Evolutionary conservation across 371 early-diverging fungal genomes (phyloP).

Genomic region (Coemansia linderi): DNA sequence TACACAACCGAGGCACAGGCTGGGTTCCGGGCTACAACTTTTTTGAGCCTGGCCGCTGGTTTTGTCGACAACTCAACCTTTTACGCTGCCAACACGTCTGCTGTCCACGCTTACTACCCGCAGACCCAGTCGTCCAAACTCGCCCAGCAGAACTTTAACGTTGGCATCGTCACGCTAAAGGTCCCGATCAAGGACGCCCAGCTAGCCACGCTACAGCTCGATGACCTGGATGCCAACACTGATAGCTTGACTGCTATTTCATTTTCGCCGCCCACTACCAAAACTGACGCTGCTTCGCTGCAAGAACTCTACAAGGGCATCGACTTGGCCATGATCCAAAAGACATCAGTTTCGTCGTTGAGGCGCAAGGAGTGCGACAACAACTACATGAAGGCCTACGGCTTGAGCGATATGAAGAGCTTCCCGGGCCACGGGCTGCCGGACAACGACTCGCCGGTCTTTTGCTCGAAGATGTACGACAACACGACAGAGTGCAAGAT

Average conservation of each 20-base stretch:
- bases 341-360: conserved; percentile 24
- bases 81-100: conserved; percentile 34
- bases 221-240: conserved; percentile 34
- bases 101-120: conserved; percentile 47
- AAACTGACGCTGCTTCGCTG: conserved; percentile 38
- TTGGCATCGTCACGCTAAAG: conserved; percentile 39
- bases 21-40: conserved; percentile 33
- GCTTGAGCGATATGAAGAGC: conserved; percentile 44
- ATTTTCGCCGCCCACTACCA: conserved; percentile 29
- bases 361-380: conserved; percentile 38
- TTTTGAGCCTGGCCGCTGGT: conserved; percentile 36
- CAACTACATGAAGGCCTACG: conserved; percentile 32
- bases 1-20: conserved; percentile 31
- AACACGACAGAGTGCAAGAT: conserved; percentile 37
- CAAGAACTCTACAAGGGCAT: conserved; percentile 42
- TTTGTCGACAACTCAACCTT: conserved; percentile 48
- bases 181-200: conserved; percentile 20
- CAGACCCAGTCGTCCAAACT: conserved; percentile 41
- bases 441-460: conserved; percentile 33
- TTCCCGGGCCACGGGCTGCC: conserved; percentile 44
- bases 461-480: conserved; percentile 45
- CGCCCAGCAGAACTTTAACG: conserved; percentile 49
- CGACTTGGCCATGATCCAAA: conserved; percentile 39
- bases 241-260: conserved; percentile 29
- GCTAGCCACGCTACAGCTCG: conserved; percentile 35